Conservation (phyloP, 257 asterid species). For the Petunia secreta region DNA sequence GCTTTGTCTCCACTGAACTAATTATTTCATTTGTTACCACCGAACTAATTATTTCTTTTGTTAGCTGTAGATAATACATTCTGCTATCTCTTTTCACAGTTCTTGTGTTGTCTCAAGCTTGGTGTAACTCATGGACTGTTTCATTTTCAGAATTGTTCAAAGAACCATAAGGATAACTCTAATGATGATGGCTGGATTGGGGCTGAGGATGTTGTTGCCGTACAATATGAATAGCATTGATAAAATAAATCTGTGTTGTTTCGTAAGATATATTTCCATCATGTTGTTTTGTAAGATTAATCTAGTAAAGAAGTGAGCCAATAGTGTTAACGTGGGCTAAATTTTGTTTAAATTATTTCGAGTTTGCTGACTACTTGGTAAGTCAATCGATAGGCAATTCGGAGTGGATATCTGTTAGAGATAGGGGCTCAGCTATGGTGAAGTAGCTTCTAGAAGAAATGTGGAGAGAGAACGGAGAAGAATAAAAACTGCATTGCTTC, state of each 20-base stretch:
- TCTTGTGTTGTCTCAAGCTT: not conserved
- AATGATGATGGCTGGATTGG: conserved; percentile 58
- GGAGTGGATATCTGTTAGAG: too few species aligned
- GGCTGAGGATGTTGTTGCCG: conserved; percentile 68
- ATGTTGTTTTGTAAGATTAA: not conserved
- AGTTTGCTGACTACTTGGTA: not conserved
- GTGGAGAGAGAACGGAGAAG: too few species aligned
- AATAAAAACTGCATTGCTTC: too few species aligned
- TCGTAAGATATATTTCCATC: not conserved
- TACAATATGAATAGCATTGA: conserved; percentile 55
- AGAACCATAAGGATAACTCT: conserved; percentile 31
- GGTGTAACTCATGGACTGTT: conserved; percentile 18
- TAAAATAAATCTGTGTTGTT: not conserved
- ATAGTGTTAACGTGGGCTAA: not conserved
- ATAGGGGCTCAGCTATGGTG: too few species aligned
- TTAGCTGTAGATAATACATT: too few species aligned
- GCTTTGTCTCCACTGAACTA: too few species aligned
- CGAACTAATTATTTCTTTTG: too few species aligned
- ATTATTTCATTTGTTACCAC: not conserved
- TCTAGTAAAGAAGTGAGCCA: not conserved
- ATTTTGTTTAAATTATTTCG: not conserved
- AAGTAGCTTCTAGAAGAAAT: too few species aligned
- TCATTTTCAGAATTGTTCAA: conserved; percentile 61
- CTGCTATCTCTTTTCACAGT: not conserved
- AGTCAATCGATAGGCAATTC: too few species aligned